These are phyloP conservation scores for Botryococcus braunii DNA, from an alignment of 163 green algal genomes.

Conservation along the genomic window DNA sequence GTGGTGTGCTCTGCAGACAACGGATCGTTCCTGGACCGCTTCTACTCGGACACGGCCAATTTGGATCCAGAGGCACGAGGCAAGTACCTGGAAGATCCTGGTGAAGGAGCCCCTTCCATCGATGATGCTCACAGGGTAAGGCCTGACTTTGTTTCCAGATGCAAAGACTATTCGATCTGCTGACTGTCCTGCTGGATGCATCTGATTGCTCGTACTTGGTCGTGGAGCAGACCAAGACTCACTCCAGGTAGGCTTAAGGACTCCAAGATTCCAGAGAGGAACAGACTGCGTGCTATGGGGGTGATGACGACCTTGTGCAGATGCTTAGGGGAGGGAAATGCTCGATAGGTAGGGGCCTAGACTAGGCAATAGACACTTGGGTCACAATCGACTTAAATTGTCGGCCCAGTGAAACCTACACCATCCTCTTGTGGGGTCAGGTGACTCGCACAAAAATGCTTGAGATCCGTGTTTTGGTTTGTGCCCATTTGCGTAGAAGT, in stretches of 20 bases:
- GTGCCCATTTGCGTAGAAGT: no score
- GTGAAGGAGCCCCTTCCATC: constrained; percentile 58
- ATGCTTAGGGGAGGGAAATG: no score
- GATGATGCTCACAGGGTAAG: constrained; percentile 66
- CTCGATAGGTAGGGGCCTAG: no score
- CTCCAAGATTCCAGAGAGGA: background rate
- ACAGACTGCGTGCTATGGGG: background rate
- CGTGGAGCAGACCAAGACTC: background rate
- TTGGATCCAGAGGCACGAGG: constrained; percentile 52
- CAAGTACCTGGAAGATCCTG: constrained; percentile 65
- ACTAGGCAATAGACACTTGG: no score
- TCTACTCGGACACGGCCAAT: constrained; percentile 43
- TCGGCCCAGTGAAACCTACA: no score
- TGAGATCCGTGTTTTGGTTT: no score
- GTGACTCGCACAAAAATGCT: no score
- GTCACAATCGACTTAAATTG: no score
- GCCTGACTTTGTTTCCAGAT: no score
- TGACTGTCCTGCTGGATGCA: background rate
- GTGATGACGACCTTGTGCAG: background rate
- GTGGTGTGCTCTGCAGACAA: constrained; percentile 9
- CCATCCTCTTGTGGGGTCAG: no score
- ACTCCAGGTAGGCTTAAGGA: background rate
- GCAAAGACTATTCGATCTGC: background rate
- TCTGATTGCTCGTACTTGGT: background rate
- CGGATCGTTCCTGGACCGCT: constrained; percentile 65